Evolutionary conservation across 371 early-diverging fungal species (phyloP).

Genomic region (Mucor plumbeus): DNA sequence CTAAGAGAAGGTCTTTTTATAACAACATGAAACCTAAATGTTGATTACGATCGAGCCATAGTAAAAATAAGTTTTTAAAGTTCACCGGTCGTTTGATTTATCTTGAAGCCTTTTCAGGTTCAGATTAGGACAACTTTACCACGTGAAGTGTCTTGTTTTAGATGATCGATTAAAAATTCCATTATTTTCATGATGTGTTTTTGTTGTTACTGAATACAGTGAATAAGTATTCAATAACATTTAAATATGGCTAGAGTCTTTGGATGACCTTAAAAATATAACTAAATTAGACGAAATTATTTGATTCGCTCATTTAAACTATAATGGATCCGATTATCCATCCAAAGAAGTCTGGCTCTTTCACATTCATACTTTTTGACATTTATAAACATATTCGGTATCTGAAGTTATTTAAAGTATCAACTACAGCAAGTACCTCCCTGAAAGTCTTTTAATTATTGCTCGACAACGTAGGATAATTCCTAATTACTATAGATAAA

Average conservation of each 20-base stretch:
- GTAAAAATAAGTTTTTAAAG: not conserved
- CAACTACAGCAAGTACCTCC: not conserved
- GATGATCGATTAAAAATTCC: not conserved
- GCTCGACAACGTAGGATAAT: not conserved
- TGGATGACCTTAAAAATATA: not conserved
- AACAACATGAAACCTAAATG: not conserved
- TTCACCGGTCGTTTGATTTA: not conserved
- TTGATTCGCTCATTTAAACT: not conserved
- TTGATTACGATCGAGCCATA: constrained; percentile 1
- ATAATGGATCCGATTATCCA: constrained; percentile 1
- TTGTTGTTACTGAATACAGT: not conserved
- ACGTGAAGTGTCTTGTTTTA: not conserved
- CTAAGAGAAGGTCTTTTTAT: not conserved
- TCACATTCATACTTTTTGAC: not conserved
- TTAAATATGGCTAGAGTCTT: not conserved
- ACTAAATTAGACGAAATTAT: not conserved
- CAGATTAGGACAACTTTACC: not conserved
- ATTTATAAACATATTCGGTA: not conserved
- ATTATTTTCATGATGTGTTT: not conserved
- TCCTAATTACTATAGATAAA: not conserved
- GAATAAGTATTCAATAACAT: no score
- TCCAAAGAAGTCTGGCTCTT: not conserved
- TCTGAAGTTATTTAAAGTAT: not conserved
- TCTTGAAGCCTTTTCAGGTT: not conserved
- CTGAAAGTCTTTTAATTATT: not conserved